Base-by-base conservation (phyloP, 345 rosid genomes). In the Arabidopsis suecica region DNA sequence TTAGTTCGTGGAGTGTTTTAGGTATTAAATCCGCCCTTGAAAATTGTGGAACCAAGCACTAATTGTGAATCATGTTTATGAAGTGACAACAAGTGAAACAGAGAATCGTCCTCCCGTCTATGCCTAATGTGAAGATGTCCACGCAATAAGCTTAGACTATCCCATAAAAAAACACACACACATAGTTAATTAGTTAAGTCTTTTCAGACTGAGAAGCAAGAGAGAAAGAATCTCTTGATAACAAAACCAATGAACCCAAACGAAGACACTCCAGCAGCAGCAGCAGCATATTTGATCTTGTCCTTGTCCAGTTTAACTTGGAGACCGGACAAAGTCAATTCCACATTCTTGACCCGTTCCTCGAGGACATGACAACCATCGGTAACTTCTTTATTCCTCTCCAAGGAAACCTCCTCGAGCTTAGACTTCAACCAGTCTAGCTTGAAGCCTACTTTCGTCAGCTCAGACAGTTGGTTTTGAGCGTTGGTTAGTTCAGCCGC, bases 1-100 rank as follows among this genome's bases (percentile, higher is more conserved):
- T 12, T 48, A 40, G 68, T 16, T 60, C 38, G 69, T 61, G 69
- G 74, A 61, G 30, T 51, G 74, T 61, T 59, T 50, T 61, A 75
- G 74, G 73, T 75, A 25, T 68, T 13, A 1, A 23, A 23, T 23
- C 25, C 25, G 25, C 25, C 25, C 25, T 23, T 23, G 25, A 23
- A 23, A 23, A 23, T 23, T 23, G 25, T 23, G 25, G 25, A 23
- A 23, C 25, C 25, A 23, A 23, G 25, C 25, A 23, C 25, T 23
- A 23, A 23, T 23, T 23, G 25, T 23, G 25, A 23, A 23, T 23
- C 25, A 1, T 23, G 25, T 23, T 23, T 23, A 23, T 23, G 25
- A 23, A 23, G 25, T 23, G 25, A 23, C 25, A 23, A 23, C 25
- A 23, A 23, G 25, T 23, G 25, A 23, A 23, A 23, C 25, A 23